Evolutionary conservation across 148 eudicot species (phyloP), one percentile per base, ranked within the genome.

Genomic region (Fallopia convolvulus): DNA sequence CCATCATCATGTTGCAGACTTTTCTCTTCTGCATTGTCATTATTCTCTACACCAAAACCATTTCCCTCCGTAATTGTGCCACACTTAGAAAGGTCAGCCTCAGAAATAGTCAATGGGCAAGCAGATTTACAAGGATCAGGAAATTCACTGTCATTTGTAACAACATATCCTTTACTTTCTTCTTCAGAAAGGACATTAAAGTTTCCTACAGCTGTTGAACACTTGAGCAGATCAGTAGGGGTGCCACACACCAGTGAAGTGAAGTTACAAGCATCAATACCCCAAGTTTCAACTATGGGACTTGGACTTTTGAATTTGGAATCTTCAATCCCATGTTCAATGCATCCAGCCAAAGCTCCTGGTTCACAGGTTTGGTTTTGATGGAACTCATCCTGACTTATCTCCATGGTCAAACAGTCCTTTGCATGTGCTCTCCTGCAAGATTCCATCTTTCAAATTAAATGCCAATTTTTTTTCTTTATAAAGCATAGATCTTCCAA

Each of bases 381-480:
- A 32, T 12, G 40, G 40, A 12, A 42, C 8, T 68, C 72, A 68
- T 17, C 72, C 72, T 17, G 44, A 68, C 20, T 68, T n/a, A 36
- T 68, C 2, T 68, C 46, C 72, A 68, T 68, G 20, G 8, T 46
- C 20, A 65, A 68, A 36, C 9, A 68, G 11, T 68, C 20, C 42
- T 66, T 66, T 66, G 42, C 72, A 66, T 66, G 42, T 12, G 14
- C 41, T 32, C 42, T 15, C 72, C 72, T 68, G 72, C 72, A 68
- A 68, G 72, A 68, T 21, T 39, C 46, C 44, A 39, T 36, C 46
- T 68, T 14, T 8, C 4, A 68, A 39, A 33, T 33, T 68, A 15
- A 65, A 65, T 32, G n/a, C 71, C 41, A 65, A 33, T 32, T 5
- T 3, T 21, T 14, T 20, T 58, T 58, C 30, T 21, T 32, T 33